These are phyloP conservation scores for Myriosclerotinia duriaeana DNA, from an alignment of 2,329 filamentous ascomycete genomes.

Conservation along the genomic window DNA sequence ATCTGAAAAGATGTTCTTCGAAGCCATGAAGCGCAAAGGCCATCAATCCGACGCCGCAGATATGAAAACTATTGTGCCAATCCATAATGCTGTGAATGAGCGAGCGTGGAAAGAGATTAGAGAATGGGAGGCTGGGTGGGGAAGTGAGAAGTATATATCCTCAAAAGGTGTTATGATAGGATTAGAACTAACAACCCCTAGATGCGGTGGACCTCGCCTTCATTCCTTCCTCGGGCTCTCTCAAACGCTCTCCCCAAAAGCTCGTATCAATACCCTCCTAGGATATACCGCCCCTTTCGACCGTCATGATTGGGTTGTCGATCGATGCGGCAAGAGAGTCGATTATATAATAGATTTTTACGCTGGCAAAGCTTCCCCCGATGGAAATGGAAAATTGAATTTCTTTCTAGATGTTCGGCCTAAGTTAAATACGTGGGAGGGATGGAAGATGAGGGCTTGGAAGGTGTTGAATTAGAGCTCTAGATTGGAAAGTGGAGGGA, in stretches of 20 bases:
- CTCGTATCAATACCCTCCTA: constrained; percentile 75
- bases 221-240: constrained; percentile 78
- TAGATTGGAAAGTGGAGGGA: constrained; percentile 37
- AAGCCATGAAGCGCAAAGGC: constrained; percentile 89
- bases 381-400: constrained; percentile 50
- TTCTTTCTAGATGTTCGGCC: constrained; percentile 69
- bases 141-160: constrained; percentile 54
- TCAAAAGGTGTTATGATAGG: not conserved
- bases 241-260: constrained; percentile 72
- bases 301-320: constrained; percentile 94
- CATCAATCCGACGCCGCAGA: constrained; percentile 69
- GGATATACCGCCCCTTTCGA: constrained; percentile 95
- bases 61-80: constrained; percentile 90
- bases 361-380: constrained; percentile 57
- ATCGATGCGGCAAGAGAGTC: constrained; percentile 79
- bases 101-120: constrained; percentile 91
- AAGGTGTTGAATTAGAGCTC: constrained; percentile 49
- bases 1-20: constrained; percentile 96
- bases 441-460: constrained; percentile 63
- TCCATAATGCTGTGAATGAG: constrained; percentile 98
- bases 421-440: constrained; percentile 67
- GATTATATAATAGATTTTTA: constrained; percentile 99
- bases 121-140: constrained; percentile 75
- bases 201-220: constrained; percentile 75
- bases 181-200: constrained; percentile 32